Conservation (phyloP, 306 rosid genomes). For the Senna tora region DNA sequence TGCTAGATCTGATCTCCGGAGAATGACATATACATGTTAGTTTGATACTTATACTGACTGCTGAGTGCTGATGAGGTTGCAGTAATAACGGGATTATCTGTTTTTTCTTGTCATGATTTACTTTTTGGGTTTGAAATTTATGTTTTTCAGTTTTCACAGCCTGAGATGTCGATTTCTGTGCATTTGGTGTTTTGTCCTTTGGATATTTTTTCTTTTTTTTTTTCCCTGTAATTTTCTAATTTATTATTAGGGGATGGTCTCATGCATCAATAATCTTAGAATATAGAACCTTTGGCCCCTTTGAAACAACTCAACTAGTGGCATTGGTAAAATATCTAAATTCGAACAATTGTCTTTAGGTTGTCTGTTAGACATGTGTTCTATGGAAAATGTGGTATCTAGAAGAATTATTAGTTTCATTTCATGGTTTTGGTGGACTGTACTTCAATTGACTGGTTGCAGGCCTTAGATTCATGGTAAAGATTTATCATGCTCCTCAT, state of each 20-base stretch:
- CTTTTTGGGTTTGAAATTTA: neutral
- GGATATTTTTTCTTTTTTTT: too few relatives aligned
- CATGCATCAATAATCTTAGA: neutral
- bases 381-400: neutral
- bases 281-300: neutral
- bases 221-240: neutral
- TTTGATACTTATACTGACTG: constrained; percentile 24
- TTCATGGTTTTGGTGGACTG: neutral
- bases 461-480: neutral
- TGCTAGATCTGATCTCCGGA: constrained; percentile 23
- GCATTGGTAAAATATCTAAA: neutral
- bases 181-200: constrained; percentile 23
- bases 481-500: neutral
- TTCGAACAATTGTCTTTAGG: neutral
- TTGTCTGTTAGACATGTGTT: neutral
- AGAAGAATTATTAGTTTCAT: neutral
- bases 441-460: neutral
- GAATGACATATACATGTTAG: constrained; percentile 5
- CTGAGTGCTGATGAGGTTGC: neutral
- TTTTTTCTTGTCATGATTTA: constrained; percentile 1
- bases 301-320: neutral
- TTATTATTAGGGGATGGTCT: neutral
- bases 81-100: constrained; percentile 6
- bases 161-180: constrained; percentile 7
- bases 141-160: neutral